Base-by-base conservation (phyloP, 106 monocot genomes). In the Dactylorhiza incarnata region DNA sequence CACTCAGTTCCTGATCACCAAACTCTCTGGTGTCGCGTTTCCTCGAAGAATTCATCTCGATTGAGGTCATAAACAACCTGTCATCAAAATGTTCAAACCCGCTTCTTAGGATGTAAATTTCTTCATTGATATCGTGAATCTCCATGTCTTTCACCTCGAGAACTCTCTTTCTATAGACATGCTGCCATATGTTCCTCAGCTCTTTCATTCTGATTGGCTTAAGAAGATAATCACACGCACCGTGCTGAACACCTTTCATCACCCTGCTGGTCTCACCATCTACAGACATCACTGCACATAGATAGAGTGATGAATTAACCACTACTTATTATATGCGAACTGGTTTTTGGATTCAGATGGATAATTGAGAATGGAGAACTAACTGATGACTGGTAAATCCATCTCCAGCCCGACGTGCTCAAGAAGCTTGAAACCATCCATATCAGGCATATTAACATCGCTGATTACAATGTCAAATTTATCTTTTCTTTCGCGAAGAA, bases 231-330 rank as follows among this genome's bases (percentile, higher is more conserved):
- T 95, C 95, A 52, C 95, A 95, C 19, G 95, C 95, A 82, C 95
- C 95, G 79, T 95, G 95, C 47, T 95, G 95, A 54, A 95, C 95
- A 45, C 95, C 95, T 85, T 95, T 95, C 95, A 95, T 95, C 26
- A 95, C 95, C 79, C 95, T 89, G 79, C 95, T 95, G 69, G 95
- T 95, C 68, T 95, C 95, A 46, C 95, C 95, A 81, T 95, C 95
- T 16, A 95, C 92, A 45, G 95, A 95, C 95, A 95, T 95, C 95
- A 95, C 95, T 95, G 86, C 80, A 86, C 77, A 86, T n/a, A n/a
- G 6, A 70, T 11, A 76, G 51, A 45, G 9, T 44, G 68, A 45
- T 20, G 19, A 7, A 67, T 67, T 13, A n/a, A 5, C 54, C 54
- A 4, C 22, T 37, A 3, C 2, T 37, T 3, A 37, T 37, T 37